Conservation (phyloP, 2,329 filamentous ascomycete genomes). For the Xylariomycetidae sp. region DNA sequence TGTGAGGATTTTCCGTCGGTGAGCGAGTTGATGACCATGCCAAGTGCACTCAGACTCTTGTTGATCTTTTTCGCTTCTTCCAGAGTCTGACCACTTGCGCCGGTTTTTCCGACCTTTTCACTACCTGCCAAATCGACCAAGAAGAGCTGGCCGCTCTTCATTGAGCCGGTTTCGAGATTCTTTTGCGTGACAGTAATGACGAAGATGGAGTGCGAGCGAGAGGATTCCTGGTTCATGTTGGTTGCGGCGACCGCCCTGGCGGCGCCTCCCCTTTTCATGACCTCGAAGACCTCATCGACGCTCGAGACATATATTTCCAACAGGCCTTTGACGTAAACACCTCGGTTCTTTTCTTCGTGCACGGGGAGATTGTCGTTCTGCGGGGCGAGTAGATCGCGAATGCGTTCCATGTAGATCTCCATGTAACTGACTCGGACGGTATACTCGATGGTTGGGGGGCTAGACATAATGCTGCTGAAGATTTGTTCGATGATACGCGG, state of each 20-base stretch:
- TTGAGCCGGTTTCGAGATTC: slow-evolving; percentile 91
- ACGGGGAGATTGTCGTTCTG: slow-evolving; percentile 94
- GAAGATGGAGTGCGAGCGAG: slow-evolving; percentile 96
- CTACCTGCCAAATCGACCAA: slow-evolving; percentile 96
- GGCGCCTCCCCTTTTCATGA: slow-evolving; percentile 87
- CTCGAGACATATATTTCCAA: slow-evolving; percentile 93
- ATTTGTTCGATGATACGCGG: slow-evolving; percentile 97
- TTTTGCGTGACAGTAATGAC: slow-evolving; percentile 96
- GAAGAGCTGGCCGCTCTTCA: slow-evolving; percentile 94
- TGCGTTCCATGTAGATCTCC: slow-evolving; percentile 99
- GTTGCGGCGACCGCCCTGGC: slow-evolving; percentile 90
- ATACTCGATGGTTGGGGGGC: slow-evolving; percentile 91
- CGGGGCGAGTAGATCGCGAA: slow-evolving; percentile 85
- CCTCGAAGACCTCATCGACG: slow-evolving; percentile 92
- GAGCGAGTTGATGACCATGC: slow-evolving; percentile 97
- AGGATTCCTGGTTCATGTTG: slow-evolving; percentile 99
- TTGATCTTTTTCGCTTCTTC: slow-evolving; percentile 99
- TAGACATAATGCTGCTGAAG: slow-evolving; percentile 88
- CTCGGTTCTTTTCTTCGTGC: slow-evolving; percentile 95
- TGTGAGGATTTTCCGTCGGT: slow-evolving; percentile 97
- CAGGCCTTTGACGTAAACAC: slow-evolving; percentile 93
- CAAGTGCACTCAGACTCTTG: slow-evolving; percentile 95
- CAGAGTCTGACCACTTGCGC: slow-evolving; percentile 91
- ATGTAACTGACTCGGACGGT: slow-evolving; percentile 98
- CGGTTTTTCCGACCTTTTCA: slow-evolving; percentile 98